phyloP scores from a whole-genome alignment of 192 early-diverging fungal species.

The Linnemannia hyalina region DNA sequence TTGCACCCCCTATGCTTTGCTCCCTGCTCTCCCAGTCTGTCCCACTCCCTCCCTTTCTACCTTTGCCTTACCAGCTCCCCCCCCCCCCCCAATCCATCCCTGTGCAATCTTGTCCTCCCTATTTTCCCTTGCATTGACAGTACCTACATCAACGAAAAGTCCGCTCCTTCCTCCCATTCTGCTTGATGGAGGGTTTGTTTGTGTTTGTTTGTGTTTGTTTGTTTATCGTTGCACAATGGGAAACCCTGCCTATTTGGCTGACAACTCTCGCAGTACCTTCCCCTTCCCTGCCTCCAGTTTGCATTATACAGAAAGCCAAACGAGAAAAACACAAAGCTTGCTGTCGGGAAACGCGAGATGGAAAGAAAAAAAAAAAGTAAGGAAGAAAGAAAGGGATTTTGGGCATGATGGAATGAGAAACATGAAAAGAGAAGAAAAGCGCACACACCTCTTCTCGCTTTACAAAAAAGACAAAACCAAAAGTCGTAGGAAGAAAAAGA shows the following conservation, averaged over 20 bases:
- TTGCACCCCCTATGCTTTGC: background rate
- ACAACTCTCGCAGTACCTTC: background rate
- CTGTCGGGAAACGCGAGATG: too few species aligned
- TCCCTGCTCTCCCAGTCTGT: background rate
- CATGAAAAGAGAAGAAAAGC: background rate
- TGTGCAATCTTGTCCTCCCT: background rate
- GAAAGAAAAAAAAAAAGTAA: background rate
- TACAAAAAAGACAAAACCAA: background rate
- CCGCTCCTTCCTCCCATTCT: background rate
- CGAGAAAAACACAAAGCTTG: too few species aligned
- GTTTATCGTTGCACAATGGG: background rate
- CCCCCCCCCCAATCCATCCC: too few species aligned
- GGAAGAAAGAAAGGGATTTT: background rate
- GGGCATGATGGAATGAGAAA: background rate
- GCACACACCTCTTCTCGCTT: background rate
- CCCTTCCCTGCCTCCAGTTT: background rate
- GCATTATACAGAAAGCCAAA: too few species aligned
- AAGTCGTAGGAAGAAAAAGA: background rate
- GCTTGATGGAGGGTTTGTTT: background rate
- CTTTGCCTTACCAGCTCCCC: background rate
- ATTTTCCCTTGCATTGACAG: background rate
- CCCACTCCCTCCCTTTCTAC: background rate
- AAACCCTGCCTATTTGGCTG: slow-evolving; percentile 1
- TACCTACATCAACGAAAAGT: background rate
- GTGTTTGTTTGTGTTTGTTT: background rate